These are phyloP conservation scores for Pigoraptor vietnamica DNA, from an alignment of 78 protist species.

Conservation along the genomic window DNA sequence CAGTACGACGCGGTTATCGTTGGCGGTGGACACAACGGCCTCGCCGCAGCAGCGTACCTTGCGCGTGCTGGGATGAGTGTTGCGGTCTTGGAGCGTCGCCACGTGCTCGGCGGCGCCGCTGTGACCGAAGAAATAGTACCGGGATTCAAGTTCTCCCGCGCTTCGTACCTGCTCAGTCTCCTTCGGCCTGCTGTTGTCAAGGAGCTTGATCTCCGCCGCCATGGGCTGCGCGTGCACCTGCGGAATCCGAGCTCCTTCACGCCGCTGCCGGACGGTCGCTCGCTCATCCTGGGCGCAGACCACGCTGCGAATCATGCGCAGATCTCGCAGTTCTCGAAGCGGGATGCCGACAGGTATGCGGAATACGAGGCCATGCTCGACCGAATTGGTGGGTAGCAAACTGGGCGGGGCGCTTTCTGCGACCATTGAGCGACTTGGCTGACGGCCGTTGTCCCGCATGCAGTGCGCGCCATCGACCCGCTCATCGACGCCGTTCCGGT, in stretches of 20 bases:
- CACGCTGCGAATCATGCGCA: not conserved
- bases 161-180: slow-evolving; percentile 42
- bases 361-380: slow-evolving; percentile 19
- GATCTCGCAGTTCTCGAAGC: slow-evolving; percentile 27
- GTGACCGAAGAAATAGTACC: slow-evolving; percentile 55
- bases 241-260: slow-evolving; percentile 63
- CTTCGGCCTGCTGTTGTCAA: slow-evolving; percentile 28
- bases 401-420: too few species aligned
- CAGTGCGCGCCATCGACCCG: not conserved
- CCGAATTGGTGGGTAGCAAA: not conserved
- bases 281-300: slow-evolving; percentile 37
- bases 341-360: slow-evolving; percentile 7
- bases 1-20: slow-evolving; percentile 34
- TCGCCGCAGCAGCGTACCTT: slow-evolving; percentile 27
- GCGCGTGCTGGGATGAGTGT: not conserved
- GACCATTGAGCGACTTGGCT: too few species aligned
- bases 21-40: slow-evolving; percentile 64
- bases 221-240: slow-evolving; percentile 20
- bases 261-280: slow-evolving; percentile 35
- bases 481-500: slow-evolving; percentile 12
- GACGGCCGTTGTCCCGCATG: not conserved
- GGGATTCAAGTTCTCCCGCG: slow-evolving; percentile 59
- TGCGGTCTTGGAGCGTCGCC: slow-evolving; percentile 35
- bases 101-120: slow-evolving; percentile 56
- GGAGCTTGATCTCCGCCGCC: slow-evolving; percentile 24